phyloP scores from a whole-genome alignment of 225 moss, liverwort and hornwort species.

The Straminergon stramineum region DNA sequence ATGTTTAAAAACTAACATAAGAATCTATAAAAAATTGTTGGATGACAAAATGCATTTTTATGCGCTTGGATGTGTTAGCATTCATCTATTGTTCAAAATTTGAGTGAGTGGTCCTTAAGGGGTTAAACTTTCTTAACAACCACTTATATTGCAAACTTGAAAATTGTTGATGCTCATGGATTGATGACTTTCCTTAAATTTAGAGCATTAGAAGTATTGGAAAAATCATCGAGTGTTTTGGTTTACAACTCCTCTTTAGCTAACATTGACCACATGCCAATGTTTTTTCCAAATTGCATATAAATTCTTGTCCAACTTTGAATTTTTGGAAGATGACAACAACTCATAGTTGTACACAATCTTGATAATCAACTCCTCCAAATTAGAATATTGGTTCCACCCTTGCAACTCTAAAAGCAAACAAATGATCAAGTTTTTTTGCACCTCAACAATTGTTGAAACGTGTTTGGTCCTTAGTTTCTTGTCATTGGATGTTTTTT shows the following conservation, averaged over 20 bases:
- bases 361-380: not conserved
- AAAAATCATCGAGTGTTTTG: not conserved
- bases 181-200: not conserved
- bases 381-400: not conserved
- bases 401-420: not conserved
- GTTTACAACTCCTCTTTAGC: not conserved
- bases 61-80: too few relatives aligned
- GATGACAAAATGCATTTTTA: too few relatives aligned
- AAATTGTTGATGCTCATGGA: not conserved
- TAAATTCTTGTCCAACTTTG: not conserved
- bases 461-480: not conserved
- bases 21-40: too few relatives aligned
- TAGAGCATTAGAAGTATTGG: too few relatives aligned
- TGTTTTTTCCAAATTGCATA: not conserved
- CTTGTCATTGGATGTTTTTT: too few relatives aligned
- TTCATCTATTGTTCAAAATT: too few relatives aligned
- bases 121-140: too few relatives aligned
- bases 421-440: not conserved
- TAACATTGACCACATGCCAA: not conserved
- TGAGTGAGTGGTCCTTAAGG: too few relatives aligned
- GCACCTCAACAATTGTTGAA: not conserved
- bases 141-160: not conserved
- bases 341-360: not conserved
- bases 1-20: too few relatives aligned
- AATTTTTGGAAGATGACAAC: not conserved